These are phyloP conservation scores for Eutrema japonicum DNA, from an alignment of 345 rosid species.

Conservation along the genomic window DNA sequence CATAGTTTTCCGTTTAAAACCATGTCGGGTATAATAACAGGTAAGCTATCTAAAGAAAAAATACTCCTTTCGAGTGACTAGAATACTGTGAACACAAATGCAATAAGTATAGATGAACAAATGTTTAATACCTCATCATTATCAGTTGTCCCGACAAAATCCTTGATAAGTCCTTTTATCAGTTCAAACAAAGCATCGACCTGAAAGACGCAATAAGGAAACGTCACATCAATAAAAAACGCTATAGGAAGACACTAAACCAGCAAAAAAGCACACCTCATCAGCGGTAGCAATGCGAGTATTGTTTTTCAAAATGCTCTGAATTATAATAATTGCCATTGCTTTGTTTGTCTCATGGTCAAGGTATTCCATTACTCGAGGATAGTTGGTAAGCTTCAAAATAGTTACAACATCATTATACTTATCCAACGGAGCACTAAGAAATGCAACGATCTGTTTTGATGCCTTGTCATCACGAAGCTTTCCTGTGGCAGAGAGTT, in stretches of 20 bases:
- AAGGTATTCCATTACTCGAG: conserved; percentile 83
- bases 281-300: conserved; percentile 71
- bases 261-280: conserved; percentile 53
- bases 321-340: conserved; percentile 86
- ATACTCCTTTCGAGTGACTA: conserved; percentile 1
- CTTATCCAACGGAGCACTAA: conserved; percentile 94
- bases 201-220: conserved; percentile 43
- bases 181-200: conserved; percentile 89
- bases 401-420: conserved; percentile 86
- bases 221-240: conserved; percentile 32
- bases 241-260: conserved; percentile 27
- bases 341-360: conserved; percentile 84
- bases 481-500: conserved; percentile 77
- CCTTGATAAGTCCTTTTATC: conserved; percentile 85
- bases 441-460: conserved; percentile 87
- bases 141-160: conserved; percentile 61
- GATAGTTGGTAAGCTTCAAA: conserved; percentile 86
- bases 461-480: conserved; percentile 78
- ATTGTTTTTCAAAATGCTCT: conserved; percentile 88
- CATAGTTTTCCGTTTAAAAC: conserved; percentile 20
- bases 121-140: conserved; percentile 64
- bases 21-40: conserved; percentile 4
- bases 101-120: conserved; percentile 20
- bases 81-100: conserved; percentile 25
- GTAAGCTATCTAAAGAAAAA: conserved; percentile 19